Evolutionary conservation across 768 basidiomycete species (phyloP), one percentile per base, ranked within the genome.

Genomic region (Termitomyces sp.): DNA sequence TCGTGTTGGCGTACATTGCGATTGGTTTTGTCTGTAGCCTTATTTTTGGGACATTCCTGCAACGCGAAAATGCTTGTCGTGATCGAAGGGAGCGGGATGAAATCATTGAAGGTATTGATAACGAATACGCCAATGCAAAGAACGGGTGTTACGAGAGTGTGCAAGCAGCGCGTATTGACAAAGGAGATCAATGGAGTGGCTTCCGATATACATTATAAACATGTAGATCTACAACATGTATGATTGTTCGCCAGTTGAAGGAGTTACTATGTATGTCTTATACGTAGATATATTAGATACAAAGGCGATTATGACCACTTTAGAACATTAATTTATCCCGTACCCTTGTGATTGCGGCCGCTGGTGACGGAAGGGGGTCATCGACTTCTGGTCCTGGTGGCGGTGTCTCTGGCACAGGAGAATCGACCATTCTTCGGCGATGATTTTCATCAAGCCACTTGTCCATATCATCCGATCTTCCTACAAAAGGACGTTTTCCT

Each of bases 361-460:
- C 70, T 35, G 86, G 79, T 11, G 75, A 67, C 16, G 84, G 84
- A 8, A 76, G 57, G 19, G 81, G 78, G 21, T 72, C 70, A 41
- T 76, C 78, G 11, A 70, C 64, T 50, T 69, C 70, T 6, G 72
- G 54, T 35, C 67, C 69, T 6, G 72, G 54, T 52, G 70, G 62
- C 8, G 68, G 56, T 32, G 39, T 43, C 17, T 60, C 61, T 34
- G 65, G 62, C 39, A 63, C 32, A 49, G 59, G 63, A 46, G 63
- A 57, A 21, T 47, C 19, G n/a, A 52, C 25, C 52, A 6, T 59
- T 67, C 87, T 85, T 66, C 86, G 84, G 11, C 79, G 79, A 37
- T 79, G 79, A 67, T 92, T 82, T 67, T 88, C 82, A 65, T 96
- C 93, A n/a, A 96, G 80, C 89, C 94, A 96, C 68, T 89, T 91